Conservation (phyloP, 164 flowering plant species). For the Platanus orientalis region DNA sequence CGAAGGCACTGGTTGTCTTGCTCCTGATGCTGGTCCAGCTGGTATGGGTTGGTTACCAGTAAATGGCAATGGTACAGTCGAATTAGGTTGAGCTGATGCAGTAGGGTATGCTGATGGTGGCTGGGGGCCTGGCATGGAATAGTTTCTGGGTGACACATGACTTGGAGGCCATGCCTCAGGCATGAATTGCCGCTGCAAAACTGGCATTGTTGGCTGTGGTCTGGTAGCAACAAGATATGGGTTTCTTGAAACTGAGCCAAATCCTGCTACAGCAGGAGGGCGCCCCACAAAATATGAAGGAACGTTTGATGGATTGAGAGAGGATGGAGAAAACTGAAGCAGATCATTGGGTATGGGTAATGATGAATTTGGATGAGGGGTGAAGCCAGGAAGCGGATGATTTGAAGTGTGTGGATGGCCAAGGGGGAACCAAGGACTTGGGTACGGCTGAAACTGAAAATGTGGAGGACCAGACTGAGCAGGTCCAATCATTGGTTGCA, state of each 20-base stretch:
- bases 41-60: slow-evolving; percentile 20
- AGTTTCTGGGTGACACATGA: slow-evolving; percentile 30
- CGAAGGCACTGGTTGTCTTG: slow-evolving; percentile 24
- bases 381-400: slow-evolving; percentile 30
- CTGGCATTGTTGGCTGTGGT: slow-evolving; percentile 32
- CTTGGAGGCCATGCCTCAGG: slow-evolving; percentile 25
- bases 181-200: slow-evolving; percentile 32
- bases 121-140: slow-evolving; percentile 26
- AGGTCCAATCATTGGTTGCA: slow-evolving; percentile 33
- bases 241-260: slow-evolving; percentile 28
- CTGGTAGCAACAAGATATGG: no score
- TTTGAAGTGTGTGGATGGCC: no score
- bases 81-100: slow-evolving; percentile 13
- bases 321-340: slow-evolving; percentile 18
- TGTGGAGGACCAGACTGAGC: slow-evolving; percentile 28
- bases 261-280: slow-evolving; percentile 30
- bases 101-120: slow-evolving; percentile 12
- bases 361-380: slow-evolving; percentile 30
- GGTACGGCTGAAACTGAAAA: slow-evolving; percentile 39
- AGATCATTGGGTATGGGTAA: slow-evolving; percentile 28
- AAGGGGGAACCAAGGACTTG: slow-evolving; percentile 39
- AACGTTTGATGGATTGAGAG: slow-evolving; percentile 33
- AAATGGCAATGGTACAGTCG: slow-evolving; percentile 15
- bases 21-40: slow-evolving; percentile 15
- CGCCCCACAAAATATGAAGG: slow-evolving; percentile 34